Base-by-base conservation (phyloP, 208 protist genomes). In the Trypanosoma mega region DNA sequence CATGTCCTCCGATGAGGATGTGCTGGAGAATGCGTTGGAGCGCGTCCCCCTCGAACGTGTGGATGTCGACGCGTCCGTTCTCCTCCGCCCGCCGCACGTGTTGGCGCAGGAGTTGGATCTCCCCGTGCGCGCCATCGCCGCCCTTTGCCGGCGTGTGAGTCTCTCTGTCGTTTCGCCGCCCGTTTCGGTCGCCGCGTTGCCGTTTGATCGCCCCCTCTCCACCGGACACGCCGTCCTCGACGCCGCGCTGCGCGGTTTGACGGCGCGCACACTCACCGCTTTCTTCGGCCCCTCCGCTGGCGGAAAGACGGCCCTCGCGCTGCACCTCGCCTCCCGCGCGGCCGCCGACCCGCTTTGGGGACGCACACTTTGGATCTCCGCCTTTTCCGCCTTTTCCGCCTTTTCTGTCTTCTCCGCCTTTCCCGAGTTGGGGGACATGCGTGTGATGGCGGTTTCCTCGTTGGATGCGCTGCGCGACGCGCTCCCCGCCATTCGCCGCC, bases 191-290 rank as follows among this genome's bases (percentile, higher is more conserved):
- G 43, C 62, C 5, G 47, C 52, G 23, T 37, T 56, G 0, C 24
- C 62, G n/a, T 52, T 56, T 20, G 12, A 16, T 11, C 26, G 44
- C 39, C 23, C 53, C 12, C 54, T 89, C 29, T 46, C 75, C 11
- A 88, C 78, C 4, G 75, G 80, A 0, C 48, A 80, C 37, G 36
- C 50, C 9, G 66, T 55, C 33, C 77, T 89, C n/a, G 83, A 90
- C 54, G 44, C 29, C 6, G 70, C 67, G 4, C 54, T 88, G 29
- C 61, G 62, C 14, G 83, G 78, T 21, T 80, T 76, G 8, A 39
- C 88, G 33, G 54, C 53, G 12, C 67, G 68, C 8, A 74, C 76
- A n/a, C 72, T 72, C n/a, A 36, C 91, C 16, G 74, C 64, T 18
- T 77, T 87, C 49, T 72, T 90, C 39, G 80, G 81, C 3, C 26